Conservation (phyloP, 108 stramenopile species). For the Nitzschia inconspicua region DNA sequence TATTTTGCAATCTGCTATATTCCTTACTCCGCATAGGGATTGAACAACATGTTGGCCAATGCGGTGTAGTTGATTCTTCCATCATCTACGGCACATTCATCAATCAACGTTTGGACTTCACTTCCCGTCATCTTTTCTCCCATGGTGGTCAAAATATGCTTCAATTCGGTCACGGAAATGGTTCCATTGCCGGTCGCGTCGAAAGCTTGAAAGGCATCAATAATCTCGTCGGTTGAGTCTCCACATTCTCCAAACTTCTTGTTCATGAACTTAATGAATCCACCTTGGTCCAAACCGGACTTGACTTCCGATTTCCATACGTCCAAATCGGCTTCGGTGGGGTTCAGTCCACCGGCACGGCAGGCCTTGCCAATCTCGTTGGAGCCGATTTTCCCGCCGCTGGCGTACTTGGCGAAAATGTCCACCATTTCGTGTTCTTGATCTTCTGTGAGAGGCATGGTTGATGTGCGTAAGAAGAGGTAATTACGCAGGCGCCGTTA, state of each 20-base stretch:
- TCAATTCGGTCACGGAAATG: slow-evolving; percentile 23
- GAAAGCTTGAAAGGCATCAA: slow-evolving; percentile 30
- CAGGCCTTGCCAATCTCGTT: slow-evolving; percentile 21
- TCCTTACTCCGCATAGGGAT: no score
- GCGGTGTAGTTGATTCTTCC: slow-evolving; percentile 22
- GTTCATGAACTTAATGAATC: slow-evolving; percentile 4
- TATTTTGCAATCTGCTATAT: no score
- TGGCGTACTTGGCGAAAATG: slow-evolving; percentile 10
- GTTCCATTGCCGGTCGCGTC: slow-evolving; percentile 19
- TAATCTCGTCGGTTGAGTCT: slow-evolving; percentile 24
- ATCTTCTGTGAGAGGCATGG: slow-evolving; percentile 13
- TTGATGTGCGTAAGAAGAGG: no score
- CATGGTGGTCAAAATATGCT: slow-evolving; percentile 22
- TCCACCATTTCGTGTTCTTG: slow-evolving; percentile 9
- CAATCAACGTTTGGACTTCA: slow-evolving; percentile 16
- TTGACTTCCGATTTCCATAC: slow-evolving; percentile 14
- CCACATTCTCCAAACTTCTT: slow-evolving; percentile 11
- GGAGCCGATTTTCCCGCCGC: slow-evolving; percentile 5
- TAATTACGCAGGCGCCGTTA: no score
- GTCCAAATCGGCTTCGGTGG: slow-evolving; percentile 19
- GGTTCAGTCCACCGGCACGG: slow-evolving; percentile 30
- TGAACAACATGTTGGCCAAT: slow-evolving; percentile 24
- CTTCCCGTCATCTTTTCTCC: slow-evolving; percentile 23
- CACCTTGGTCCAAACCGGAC: not conserved
- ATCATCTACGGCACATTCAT: slow-evolving; percentile 12